phyloP scores from a whole-genome alignment of 2,329 filamentous ascomycete species.

The Alternaria triticina region DNA sequence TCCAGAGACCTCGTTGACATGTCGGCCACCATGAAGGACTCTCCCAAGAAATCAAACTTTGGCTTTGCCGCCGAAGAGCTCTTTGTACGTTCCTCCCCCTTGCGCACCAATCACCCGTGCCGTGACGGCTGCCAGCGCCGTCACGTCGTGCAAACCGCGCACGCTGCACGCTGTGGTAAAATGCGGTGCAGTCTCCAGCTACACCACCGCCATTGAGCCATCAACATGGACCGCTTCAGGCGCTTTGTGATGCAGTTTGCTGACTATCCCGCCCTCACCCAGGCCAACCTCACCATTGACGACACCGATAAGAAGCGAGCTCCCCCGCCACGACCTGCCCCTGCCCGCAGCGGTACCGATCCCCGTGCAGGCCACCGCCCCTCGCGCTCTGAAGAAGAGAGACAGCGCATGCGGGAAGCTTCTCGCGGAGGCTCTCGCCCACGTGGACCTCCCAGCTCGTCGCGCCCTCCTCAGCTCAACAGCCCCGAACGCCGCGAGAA shows the following conservation, averaged over 20 bases:
- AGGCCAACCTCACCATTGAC: conserved; percentile 73
- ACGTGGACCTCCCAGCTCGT: conserved; percentile 48
- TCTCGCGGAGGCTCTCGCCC: conserved; percentile 42
- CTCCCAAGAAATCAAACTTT: conserved; percentile 54
- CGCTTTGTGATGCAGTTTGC: conserved; percentile 50
- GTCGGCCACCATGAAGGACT: conserved; percentile 48
- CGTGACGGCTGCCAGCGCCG: conserved; percentile 15
- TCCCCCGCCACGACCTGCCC: conserved; percentile 41
- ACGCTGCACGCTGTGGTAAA: conserved; percentile 5
- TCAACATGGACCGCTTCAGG: conserved; percentile 49
- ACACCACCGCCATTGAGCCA: background rate
- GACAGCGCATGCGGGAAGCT: conserved; percentile 46
- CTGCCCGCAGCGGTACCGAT: conserved; percentile 55
- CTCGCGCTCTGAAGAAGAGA: conserved; percentile 66
- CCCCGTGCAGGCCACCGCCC: conserved; percentile 64
- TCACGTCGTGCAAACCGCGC: conserved; percentile 26
- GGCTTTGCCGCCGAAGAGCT: conserved; percentile 69
- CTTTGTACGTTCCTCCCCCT: conserved; percentile 68
- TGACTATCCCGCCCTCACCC: conserved; percentile 49
- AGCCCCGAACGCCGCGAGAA: conserved; percentile 52
- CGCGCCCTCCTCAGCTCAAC: conserved; percentile 42
- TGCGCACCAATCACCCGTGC: conserved; percentile 9
- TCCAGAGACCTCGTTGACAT: conserved; percentile 44
- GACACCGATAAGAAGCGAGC: conserved; percentile 58
- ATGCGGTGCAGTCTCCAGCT: background rate